A percentile compares a stretch with the other conserved stretches of the same genome.
Conservation (phyloP, 306 rosid species). For the Cucurbita moschata region DNA sequence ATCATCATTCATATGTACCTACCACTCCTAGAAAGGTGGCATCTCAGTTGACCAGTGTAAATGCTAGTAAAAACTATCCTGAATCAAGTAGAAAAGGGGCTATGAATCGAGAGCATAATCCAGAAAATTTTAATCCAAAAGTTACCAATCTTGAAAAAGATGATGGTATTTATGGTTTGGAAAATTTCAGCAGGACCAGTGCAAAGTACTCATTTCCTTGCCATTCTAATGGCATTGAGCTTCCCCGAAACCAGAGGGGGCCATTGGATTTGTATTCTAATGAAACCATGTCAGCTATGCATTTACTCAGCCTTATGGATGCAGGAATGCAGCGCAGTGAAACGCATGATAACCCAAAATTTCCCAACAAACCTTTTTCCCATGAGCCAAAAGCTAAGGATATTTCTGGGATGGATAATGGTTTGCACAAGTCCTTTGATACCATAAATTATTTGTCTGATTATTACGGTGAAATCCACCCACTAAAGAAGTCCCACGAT, state of each 20-base stretch:
- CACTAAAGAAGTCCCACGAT: constrained; percentile 38
- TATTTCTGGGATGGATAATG: constrained; percentile 26
- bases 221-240: constrained; percentile 39
- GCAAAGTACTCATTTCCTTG: constrained; percentile 41
- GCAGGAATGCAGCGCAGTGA: constrained; percentile 67
- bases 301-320: constrained; percentile 98
- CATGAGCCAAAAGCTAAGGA: constrained; percentile 42
- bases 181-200: constrained; percentile 38
- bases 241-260: constrained; percentile 41
- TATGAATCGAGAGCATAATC: constrained; percentile 19
- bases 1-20: constrained; percentile 27
- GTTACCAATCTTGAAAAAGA: constrained; percentile 34
- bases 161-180: constrained; percentile 33
- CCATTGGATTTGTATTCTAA: constrained; percentile 74
- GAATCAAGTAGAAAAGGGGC: constrained; percentile 35
- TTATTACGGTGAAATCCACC: constrained; percentile 28
- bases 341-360: constrained; percentile 33
- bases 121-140: constrained; percentile 33
- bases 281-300: constrained; percentile 97
- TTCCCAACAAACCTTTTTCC: constrained; percentile 39
- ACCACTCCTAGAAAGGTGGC: constrained; percentile 35
- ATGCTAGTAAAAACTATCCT: constrained; percentile 10
- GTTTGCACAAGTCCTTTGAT: constrained; percentile 36
- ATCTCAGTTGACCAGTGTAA: constrained; percentile 24
- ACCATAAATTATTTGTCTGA: constrained; percentile 31